A percentile compares a stretch with the other conserved stretches of the same genome.
phyloP scores from a whole-genome alignment of 2,329 filamentous ascomycete species.

The Clonostachys rosea region DNA sequence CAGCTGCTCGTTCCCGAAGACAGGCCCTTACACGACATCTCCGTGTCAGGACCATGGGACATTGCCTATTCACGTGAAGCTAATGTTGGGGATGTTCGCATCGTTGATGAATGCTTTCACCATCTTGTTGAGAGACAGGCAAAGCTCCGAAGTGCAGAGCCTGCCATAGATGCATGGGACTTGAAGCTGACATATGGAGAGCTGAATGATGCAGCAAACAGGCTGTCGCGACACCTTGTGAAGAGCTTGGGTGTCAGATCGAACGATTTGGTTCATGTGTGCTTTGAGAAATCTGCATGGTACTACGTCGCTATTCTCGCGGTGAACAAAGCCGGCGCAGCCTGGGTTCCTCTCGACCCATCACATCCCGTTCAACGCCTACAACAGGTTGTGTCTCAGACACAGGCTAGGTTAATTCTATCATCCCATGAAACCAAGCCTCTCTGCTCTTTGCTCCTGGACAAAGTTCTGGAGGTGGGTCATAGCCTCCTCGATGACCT shows the following conservation, averaged over 20 bases:
- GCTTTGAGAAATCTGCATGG: constrained; percentile 3
- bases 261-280: background rate
- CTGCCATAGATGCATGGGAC: constrained; percentile 2
- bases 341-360: constrained; percentile 1
- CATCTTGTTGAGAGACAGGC: constrained; percentile 1
- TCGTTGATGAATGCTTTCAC: background rate
- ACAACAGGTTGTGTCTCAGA: background rate
- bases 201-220: background rate
- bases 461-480: background rate
- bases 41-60: background rate
- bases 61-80: background rate
- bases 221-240: background rate
- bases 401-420: background rate
- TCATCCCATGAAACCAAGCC: background rate
- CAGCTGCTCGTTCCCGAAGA: background rate
- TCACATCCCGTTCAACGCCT: constrained; percentile 1
- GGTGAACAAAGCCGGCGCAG: constrained; percentile 2
- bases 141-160: background rate
- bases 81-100: background rate
- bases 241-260: background rate
- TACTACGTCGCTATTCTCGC: constrained; percentile 2
- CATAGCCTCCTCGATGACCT: background rate
- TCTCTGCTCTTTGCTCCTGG: background rate
- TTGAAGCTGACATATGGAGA: constrained; percentile 1
- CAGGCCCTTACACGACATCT: background rate